phyloP scores from a whole-genome alignment of 2,329 filamentous ascomycete species.

The Penicillium freii region DNA sequence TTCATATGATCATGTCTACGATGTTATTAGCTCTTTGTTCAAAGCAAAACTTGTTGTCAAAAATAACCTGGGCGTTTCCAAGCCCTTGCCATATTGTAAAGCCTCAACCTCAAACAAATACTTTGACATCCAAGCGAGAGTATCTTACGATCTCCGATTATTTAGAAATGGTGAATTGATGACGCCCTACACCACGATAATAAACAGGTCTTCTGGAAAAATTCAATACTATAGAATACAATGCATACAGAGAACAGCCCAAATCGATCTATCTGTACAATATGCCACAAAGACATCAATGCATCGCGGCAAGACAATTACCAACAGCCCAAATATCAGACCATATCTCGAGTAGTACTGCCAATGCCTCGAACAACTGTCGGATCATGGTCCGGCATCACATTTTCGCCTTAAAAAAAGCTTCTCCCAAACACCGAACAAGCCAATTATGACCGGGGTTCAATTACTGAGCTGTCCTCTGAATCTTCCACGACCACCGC shows the following conservation, averaged over 20 bases:
- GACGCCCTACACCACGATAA: neutral
- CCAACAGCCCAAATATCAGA: conserved; percentile 1
- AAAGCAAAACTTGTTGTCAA: too few relatives aligned
- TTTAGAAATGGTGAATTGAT: neutral
- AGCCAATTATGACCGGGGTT: conserved; percentile 21
- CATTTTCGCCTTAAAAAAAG: neutral
- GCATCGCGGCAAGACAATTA: conserved; percentile 19
- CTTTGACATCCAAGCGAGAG: too few relatives aligned
- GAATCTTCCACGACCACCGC: conserved; percentile 37
- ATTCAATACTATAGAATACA: conserved; percentile 31
- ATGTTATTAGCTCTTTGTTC: too few relatives aligned
- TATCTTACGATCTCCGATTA: too few relatives aligned
- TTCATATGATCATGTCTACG: too few relatives aligned
- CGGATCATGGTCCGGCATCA: neutral
- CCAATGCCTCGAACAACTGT: neutral
- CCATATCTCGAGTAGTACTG: neutral
- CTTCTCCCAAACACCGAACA: neutral
- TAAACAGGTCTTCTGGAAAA: neutral
- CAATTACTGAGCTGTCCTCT: conserved; percentile 22
- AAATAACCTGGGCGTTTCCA: too few relatives aligned
- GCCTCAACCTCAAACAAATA: too few relatives aligned
- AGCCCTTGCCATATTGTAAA: too few relatives aligned
- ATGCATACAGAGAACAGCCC: conserved; percentile 28
- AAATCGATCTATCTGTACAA: conserved; percentile 37
- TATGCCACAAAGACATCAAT: conserved; percentile 22